phyloP scores from a whole-genome alignment of 257 asterid species.

The Plantago ovata region DNA sequence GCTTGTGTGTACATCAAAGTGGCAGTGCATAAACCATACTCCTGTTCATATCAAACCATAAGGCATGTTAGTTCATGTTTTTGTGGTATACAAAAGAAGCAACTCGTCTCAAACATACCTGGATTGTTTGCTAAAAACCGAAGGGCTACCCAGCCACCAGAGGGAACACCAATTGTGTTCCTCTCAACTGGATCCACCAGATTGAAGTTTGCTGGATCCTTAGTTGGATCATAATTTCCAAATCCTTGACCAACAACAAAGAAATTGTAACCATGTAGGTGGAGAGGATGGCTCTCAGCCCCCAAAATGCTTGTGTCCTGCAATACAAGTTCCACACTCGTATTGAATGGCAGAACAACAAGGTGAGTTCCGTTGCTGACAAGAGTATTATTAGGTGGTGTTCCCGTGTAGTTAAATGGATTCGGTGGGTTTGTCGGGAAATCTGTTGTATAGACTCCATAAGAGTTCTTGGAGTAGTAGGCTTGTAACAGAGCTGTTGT shows the following conservation, averaged over 20 bases:
- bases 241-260: slow-evolving; percentile 62
- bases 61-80: neutral
- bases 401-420: slow-evolving; percentile 64
- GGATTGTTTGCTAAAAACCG: slow-evolving; percentile 71
- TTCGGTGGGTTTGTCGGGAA: slow-evolving; percentile 45
- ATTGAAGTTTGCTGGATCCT: slow-evolving; percentile 49
- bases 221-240: slow-evolving; percentile 47
- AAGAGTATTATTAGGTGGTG: slow-evolving; percentile 53
- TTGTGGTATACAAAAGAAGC: neutral
- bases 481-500: slow-evolving; percentile 53
- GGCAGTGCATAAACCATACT: slow-evolving; percentile 79
- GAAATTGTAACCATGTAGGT: slow-evolving; percentile 70
- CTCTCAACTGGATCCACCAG: slow-evolving; percentile 68
- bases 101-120: slow-evolving; percentile 25
- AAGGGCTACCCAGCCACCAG: slow-evolving; percentile 73
- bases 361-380: slow-evolving; percentile 48
- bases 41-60: slow-evolving; percentile 31
- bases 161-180: slow-evolving; percentile 60
- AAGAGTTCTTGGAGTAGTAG: slow-evolving; percentile 33
- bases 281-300: slow-evolving; percentile 75
- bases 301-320: slow-evolving; percentile 72
- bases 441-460: slow-evolving; percentile 49
- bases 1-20: slow-evolving; percentile 59
- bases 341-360: slow-evolving; percentile 45
- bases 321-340: slow-evolving; percentile 57